Evolutionary conservation across 345 rosid genomes (phyloP), one percentile per base, ranked within the genome.

Genomic region (Euclidium syriacum): DNA sequence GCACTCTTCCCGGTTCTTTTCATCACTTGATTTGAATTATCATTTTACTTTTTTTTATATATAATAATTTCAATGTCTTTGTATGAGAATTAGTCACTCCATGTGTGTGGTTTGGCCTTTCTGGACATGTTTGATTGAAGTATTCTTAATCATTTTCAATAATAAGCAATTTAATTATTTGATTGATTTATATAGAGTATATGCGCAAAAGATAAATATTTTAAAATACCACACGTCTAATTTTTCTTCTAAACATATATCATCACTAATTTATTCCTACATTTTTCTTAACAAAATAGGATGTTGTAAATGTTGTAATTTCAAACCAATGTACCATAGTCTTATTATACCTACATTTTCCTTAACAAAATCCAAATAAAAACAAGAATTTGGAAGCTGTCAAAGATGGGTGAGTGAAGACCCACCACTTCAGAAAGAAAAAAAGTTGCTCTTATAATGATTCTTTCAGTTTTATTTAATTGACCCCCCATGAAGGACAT

Each of bases 41-140:
- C 59, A 25, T 39, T 20, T 19, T 17, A 39, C 48, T 55, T 43
- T n/a, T 41, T 24, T 44, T 6, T 40, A 30, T 54, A 69, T 11
- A 69, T 61, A 43, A 42, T 18, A n/a, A 11, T 35, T 48, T 48
- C 29, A 8, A n/a, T 50, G 34, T 52, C 33, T 67, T 49, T 58
- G 35, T 49, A 18, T 57, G 7, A 59, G 36, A 52, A 32, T 6
- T 24, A 38, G 46, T 8, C 58, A 29, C 25, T 58, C 39, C 67
- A 67, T 42, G 30, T 59, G 39, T 59, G 23, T 59, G 60, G 54
- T 59, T 42, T 68, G 54, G 46, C 73, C 54, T 52, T 43, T 43
- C 48, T 42, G 40, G 40, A 42, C 67, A 22, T 52, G 73, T 69
- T 61, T 20, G 44, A 25, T 51, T 69, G 14, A 43, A 52, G 52